Percentiles rank a stretch among this genome's conserved stretches.
phyloP scores from a whole-genome alignment of 2,329 filamentous ascomycete genomes.

The Aspergillus clavatus region DNA sequence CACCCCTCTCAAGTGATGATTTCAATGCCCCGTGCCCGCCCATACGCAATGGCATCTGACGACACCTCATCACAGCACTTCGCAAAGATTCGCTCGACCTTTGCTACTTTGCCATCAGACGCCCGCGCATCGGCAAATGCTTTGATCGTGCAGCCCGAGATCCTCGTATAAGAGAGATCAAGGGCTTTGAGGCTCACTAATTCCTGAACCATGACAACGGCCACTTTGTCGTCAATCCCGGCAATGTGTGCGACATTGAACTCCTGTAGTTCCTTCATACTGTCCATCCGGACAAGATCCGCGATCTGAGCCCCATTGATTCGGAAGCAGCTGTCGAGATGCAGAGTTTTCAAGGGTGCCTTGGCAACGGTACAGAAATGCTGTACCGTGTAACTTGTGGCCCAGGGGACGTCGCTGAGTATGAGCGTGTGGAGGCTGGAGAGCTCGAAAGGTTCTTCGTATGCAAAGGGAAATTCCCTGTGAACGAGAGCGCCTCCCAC shows the following conservation, averaged over 20 bases:
- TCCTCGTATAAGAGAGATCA: constrained; percentile 29
- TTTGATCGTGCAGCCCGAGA: constrained; percentile 34
- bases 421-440: constrained; percentile 27
- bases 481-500: constrained; percentile 2
- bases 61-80: constrained; percentile 29
- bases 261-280: constrained; percentile 21
- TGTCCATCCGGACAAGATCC: constrained; percentile 13
- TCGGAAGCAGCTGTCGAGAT: constrained; percentile 26
- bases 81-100: constrained; percentile 25
- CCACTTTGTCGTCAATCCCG: constrained; percentile 23
- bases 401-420: constrained; percentile 25
- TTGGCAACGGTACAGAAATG: constrained; percentile 17
- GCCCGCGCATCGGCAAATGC: constrained; percentile 24
- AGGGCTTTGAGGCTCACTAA: constrained; percentile 30
- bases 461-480: constrained; percentile 10
- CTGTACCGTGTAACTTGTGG: constrained; percentile 10
- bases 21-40: constrained; percentile 25
- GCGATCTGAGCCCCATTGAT: constrained; percentile 13
- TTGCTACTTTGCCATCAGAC: constrained; percentile 6
- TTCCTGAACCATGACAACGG: constrained; percentile 14
- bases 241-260: constrained; percentile 26
- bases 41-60: constrained; percentile 32
- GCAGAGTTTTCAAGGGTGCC: constrained; percentile 21
- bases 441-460: constrained; percentile 11
- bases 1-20: constrained; percentile 17